Percentiles rank a stretch among this genome's conserved stretches.
Conservation (phyloP, 2,329 filamentous ascomycete genomes). For the Penicillium sclerotigenum region DNA sequence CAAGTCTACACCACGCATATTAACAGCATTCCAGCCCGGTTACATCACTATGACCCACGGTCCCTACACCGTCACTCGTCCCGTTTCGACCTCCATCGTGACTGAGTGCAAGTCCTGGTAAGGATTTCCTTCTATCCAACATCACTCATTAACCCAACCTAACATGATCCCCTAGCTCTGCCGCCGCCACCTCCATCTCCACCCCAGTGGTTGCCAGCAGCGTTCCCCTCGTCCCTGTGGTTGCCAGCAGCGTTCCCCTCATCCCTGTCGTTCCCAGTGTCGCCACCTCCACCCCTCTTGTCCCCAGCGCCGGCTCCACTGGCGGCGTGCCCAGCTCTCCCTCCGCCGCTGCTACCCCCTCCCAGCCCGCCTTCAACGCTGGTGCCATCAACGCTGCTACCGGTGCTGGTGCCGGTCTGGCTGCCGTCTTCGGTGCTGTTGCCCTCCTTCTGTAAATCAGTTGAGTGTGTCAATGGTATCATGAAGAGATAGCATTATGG, state of each 20-base stretch:
- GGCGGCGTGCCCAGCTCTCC: slow-evolving; percentile 19
- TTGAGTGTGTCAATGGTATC: slow-evolving; percentile 1
- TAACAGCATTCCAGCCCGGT: slow-evolving; percentile 50
- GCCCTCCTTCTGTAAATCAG: slow-evolving; percentile 45
- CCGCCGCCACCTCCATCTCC: slow-evolving; percentile 19
- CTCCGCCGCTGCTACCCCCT: slow-evolving; percentile 19
- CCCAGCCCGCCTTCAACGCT: slow-evolving; percentile 44
- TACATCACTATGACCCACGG: slow-evolving; percentile 70
- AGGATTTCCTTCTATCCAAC: slow-evolving; percentile 10
- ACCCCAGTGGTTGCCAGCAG: slow-evolving; percentile 21
- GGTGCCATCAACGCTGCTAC: slow-evolving; percentile 50
- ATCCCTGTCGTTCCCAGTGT: slow-evolving; percentile 13
- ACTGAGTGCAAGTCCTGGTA: slow-evolving; percentile 44
- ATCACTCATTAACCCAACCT: neutral
- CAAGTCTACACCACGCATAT: neutral
- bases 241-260: slow-evolving; percentile 18
- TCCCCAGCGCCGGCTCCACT: slow-evolving; percentile 15
- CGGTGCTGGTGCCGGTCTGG: slow-evolving; percentile 51
- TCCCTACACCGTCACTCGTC: slow-evolving; percentile 62
- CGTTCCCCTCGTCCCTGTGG: slow-evolving; percentile 14
- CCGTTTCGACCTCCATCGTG: slow-evolving; percentile 54
- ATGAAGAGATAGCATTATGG: neutral
- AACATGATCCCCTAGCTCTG: slow-evolving; percentile 17
- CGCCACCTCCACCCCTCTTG: slow-evolving; percentile 22
- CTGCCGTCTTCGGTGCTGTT: slow-evolving; percentile 52